Base-by-base conservation (phyloP, 768 basidiomycete species). In the Pleurotus salmoneostramineus region DNA sequence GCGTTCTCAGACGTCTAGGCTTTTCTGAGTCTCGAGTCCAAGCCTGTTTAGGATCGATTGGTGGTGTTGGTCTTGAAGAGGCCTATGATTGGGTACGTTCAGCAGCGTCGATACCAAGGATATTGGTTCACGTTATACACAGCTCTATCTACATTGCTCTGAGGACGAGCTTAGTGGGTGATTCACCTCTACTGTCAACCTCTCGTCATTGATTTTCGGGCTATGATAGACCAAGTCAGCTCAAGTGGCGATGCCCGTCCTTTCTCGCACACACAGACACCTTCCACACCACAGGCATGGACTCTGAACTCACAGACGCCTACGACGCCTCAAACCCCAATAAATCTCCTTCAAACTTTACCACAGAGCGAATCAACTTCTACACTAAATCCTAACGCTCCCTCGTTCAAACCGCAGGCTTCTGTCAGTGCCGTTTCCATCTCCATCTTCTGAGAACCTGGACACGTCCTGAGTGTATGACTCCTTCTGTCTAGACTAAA, bases 41-140 rank as follows among this genome's bases (percentile, higher is more conserved):
- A 50, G 80, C 89, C 63, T 97, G 93, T 68, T 70, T 98, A 46
- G 71, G 74, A 51, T 70, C 78, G 5, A 83, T 93, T 31, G 70
- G 75, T 31, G 82, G 87, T 10, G 72, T 88, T 34, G 91, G 91
- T 27, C 73, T 93, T n/a, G 95, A 98, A 12, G 89, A 93, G 52
- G 93, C 91, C 7, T 81, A 90, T 55, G 89, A 95, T 66, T 98
- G 96, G 96, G 93, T 96, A 62, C 57, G 83, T 56, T 34, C 21
- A 27, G 55, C 46, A 27, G 21, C 21, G 21, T 27, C 21, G 21
- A 27, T 27, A 27, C 21, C 21, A 17, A 50, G 27, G 31, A 35
- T 48, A 14, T 40, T 54, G 34, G 12, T 47, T 31, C 48, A 32
- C 48, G 11, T 31, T 17, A 32, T 35, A 6, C 10, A 33, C 58